Conservation (phyloP, 2,329 filamentous ascomycete genomes). For the Huntiella abstrusa region DNA sequence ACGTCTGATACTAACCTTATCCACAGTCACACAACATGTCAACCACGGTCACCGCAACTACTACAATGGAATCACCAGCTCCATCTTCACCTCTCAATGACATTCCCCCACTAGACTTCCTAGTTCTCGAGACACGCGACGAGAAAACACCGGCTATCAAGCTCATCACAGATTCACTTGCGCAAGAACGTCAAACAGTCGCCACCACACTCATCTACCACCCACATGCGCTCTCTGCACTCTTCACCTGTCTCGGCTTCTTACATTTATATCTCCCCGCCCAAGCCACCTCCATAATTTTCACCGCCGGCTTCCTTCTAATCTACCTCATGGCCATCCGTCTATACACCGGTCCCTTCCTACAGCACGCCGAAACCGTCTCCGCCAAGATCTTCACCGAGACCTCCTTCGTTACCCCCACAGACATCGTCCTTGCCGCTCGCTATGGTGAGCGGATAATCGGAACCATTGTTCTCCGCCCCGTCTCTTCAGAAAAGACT, state of each 20-base stretch:
- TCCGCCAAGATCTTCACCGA: background rate
- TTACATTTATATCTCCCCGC: background rate
- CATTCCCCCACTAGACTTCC: slow-evolving; percentile 22
- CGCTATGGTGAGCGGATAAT: slow-evolving; percentile 1
- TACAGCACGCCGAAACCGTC: background rate
- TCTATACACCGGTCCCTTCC: slow-evolving; percentile 1
- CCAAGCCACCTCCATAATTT: slow-evolving; percentile 13
- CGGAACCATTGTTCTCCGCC: background rate
- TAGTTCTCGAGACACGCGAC: slow-evolving; percentile 27
- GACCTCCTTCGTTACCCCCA: background rate
- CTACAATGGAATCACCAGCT: background rate
- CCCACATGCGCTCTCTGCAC: slow-evolving; percentile 29
- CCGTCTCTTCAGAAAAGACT: background rate
- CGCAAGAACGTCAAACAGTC: slow-evolving; percentile 58
- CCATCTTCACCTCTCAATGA: background rate
- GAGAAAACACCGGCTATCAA: slow-evolving; percentile 50
- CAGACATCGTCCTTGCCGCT: background rate
- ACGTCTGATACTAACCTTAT: background rate
- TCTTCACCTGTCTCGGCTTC: slow-evolving; percentile 22
- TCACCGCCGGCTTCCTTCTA: slow-evolving; percentile 18
- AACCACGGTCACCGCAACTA: background rate
- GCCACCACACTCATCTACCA: slow-evolving; percentile 47
- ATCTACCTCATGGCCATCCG: slow-evolving; percentile 2
- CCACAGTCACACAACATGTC: background rate
- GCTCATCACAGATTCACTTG: slow-evolving; percentile 65